phyloP scores from a whole-genome alignment of 192 early-diverging fungal species.

The Chytriomyces sp. region DNA sequence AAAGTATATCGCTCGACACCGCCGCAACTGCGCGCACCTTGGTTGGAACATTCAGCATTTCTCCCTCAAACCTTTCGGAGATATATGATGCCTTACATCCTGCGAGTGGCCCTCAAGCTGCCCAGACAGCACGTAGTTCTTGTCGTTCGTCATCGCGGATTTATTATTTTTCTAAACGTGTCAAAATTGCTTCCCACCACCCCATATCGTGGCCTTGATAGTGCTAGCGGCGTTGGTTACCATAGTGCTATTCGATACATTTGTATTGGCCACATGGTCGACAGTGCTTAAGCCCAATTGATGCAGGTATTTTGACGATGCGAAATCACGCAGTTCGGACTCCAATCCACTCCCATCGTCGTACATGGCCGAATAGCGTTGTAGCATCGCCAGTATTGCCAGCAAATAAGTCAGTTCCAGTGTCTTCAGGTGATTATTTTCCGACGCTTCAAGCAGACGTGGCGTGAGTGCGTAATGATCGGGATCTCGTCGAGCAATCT shows the following conservation, averaged over 20 bases:
- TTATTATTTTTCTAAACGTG: no score
- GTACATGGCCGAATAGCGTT: not conserved
- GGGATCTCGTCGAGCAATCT: not conserved
- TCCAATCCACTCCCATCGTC: not conserved
- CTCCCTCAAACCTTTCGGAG: not conserved
- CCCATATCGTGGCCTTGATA: no score
- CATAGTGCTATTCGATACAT: no score
- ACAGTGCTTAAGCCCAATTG: no score
- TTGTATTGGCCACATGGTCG: no score
- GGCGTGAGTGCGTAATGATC: not conserved
- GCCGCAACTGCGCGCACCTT: slow-evolving; percentile 72
- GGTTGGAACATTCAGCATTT: not conserved
- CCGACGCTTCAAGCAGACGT: not conserved
- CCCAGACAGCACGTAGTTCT: not conserved
- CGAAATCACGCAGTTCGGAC: no score
- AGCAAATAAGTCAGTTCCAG: not conserved
- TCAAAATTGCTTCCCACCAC: no score
- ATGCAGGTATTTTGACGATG: no score
- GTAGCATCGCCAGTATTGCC: not conserved
- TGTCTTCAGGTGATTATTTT: not conserved
- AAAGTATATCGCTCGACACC: slow-evolving; percentile 54
- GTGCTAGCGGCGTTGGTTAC: no score
- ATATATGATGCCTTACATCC: slow-evolving; percentile 3
- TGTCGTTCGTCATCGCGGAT: no score
- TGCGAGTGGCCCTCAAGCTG: slow-evolving; percentile 25